Evolutionary conservation across 192 early-diverging fungal species (phyloP).

Genomic region (Coemansia sp.): DNA sequence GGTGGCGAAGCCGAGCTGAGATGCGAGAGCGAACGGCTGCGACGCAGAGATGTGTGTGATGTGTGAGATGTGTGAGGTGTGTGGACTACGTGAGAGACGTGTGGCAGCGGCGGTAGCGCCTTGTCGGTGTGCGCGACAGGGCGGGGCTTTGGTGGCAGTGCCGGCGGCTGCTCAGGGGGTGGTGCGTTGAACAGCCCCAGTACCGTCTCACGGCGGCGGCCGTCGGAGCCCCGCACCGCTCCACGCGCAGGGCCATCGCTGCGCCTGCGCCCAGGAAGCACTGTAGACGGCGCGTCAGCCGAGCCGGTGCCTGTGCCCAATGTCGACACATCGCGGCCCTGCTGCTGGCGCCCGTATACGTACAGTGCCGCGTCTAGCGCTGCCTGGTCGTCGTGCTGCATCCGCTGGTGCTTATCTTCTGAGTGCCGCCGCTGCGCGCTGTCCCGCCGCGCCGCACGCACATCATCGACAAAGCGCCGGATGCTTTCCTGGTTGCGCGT

Average conservation of each 20-base stretch:
- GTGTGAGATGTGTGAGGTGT: no score
- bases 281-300: conserved; percentile 1
- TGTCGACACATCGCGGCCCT: conserved; percentile 9
- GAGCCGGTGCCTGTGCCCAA: conserved; percentile 2
- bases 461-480: conserved; percentile 36
- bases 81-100: neutral
- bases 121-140: conserved; percentile 21
- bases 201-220: conserved; percentile 30
- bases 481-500: conserved; percentile 41
- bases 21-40: neutral
- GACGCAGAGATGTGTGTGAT: neutral
- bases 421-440: conserved; percentile 25
- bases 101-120: conserved; percentile 27
- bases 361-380: conserved; percentile 42
- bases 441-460: conserved; percentile 30
- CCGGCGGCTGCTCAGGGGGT: conserved; percentile 1
- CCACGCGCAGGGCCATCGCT: conserved; percentile 6
- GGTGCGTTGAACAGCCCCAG: conserved; percentile 38
- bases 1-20: neutral
- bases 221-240: neutral
- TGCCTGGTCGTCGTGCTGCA: conserved; percentile 38
- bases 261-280: conserved; percentile 11
- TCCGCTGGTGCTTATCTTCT: conserved; percentile 19
- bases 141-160: neutral
- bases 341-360: conserved; percentile 41